phyloP scores from a whole-genome alignment of 768 basidiomycete genomes.

The Hericium erinaceus region DNA sequence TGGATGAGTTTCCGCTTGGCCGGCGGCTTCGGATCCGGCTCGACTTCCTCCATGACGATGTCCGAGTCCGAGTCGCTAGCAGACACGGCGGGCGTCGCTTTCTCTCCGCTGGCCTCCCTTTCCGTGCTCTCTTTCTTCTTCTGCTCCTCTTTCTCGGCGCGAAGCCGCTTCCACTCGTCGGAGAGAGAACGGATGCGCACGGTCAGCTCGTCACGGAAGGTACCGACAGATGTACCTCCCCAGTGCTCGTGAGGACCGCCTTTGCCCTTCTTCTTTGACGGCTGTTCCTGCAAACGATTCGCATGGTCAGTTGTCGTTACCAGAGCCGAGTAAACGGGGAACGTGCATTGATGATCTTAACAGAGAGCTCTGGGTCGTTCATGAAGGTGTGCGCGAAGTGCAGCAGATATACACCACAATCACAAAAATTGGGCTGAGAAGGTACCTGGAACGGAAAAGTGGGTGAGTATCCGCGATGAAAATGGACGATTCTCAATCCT shows the following conservation, averaged over 20 bases:
- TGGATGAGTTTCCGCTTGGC: not conserved
- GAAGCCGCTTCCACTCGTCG: slow-evolving; percentile 11
- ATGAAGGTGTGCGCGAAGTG: slow-evolving; percentile 81
- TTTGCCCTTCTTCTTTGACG: not conserved
- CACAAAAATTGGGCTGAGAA: slow-evolving; percentile 78
- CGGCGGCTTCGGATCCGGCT: slow-evolving; percentile 1
- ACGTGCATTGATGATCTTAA: slow-evolving; percentile 31
- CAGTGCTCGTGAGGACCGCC: slow-evolving; percentile 10
- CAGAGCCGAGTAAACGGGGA: slow-evolving; percentile 20
- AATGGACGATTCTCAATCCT: slow-evolving; percentile 9
- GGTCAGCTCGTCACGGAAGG: slow-evolving; percentile 6
- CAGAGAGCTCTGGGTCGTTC: slow-evolving; percentile 43
- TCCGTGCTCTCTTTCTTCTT: slow-evolving; percentile 5
- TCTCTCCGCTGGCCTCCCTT: slow-evolving; percentile 2
- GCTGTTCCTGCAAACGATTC: not conserved
- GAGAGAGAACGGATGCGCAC: slow-evolving; percentile 8
- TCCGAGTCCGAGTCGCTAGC: slow-evolving; percentile 9
- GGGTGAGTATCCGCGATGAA: not conserved
- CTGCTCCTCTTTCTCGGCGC: slow-evolving; percentile 2
- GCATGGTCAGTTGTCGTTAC: not conserved
- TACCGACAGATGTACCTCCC: slow-evolving; percentile 3
- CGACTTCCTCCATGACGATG: slow-evolving; percentile 7
- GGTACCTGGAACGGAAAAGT: slow-evolving; percentile 54
- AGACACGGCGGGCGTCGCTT: slow-evolving; percentile 5
- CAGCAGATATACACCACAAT: slow-evolving; percentile 88